These are phyloP conservation scores for Cucurbita moschata DNA, from an alignment of 306 rosid species.

Conservation along the genomic window DNA sequence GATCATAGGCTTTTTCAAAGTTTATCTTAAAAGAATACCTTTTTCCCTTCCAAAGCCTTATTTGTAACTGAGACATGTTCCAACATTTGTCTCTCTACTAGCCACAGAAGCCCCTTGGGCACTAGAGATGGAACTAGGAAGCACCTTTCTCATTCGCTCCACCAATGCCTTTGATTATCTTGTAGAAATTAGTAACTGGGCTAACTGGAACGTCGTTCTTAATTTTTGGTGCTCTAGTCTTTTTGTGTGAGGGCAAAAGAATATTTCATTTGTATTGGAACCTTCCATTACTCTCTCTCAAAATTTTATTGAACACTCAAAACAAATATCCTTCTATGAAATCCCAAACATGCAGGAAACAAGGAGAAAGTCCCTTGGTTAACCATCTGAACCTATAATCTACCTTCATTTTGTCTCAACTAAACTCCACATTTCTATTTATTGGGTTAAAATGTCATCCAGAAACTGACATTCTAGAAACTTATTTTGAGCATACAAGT, in stretches of 20 bases:
- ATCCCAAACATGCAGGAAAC: neutral
- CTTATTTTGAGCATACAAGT: neutral
- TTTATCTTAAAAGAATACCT: neutral
- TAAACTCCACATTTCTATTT: neutral
- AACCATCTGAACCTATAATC: neutral
- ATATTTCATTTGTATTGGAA: neutral
- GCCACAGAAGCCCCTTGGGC: neutral
- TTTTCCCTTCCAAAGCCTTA: neutral
- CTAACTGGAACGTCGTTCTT: neutral
- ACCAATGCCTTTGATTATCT: neutral
- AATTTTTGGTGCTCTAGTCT: neutral
- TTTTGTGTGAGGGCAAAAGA: neutral
- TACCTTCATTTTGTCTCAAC: neutral
- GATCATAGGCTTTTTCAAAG: neutral
- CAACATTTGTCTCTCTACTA: neutral
- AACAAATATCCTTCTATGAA: neutral
- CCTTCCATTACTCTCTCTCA: neutral
- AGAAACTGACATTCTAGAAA: neutral
- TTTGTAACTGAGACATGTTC: neutral
- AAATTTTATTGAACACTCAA: neutral
- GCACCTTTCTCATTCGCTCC: neutral
- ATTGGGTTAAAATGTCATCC: neutral
- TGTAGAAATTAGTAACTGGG: neutral
- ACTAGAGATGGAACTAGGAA: neutral
- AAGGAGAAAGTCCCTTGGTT: neutral